These are phyloP conservation scores for Puccinia novopanici DNA, from an alignment of 1,284 basidiomycete genomes.

Conservation along the genomic window DNA sequence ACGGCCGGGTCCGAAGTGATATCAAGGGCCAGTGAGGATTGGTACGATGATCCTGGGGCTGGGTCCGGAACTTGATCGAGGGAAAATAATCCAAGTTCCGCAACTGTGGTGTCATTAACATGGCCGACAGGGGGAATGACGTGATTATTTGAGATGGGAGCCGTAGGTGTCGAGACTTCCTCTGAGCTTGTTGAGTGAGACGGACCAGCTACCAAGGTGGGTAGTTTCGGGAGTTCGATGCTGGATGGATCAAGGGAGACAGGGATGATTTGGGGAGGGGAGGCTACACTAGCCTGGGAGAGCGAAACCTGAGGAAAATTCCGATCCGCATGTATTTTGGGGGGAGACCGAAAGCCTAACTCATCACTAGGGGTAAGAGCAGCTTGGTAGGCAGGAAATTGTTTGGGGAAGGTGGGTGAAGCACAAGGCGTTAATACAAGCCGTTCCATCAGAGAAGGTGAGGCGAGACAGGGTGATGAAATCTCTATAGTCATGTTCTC, in stretches of 20 bases:
- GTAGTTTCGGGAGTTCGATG: background rate
- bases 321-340: conserved; percentile 28
- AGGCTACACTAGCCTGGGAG: conserved; percentile 19
- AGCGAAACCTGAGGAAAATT: conserved; percentile 16
- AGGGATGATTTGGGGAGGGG: background rate
- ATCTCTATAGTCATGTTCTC: conserved; percentile 23
- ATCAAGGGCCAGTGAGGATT: conserved; percentile 18
- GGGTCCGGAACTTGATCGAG: background rate
- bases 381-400: conserved; percentile 35
- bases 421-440: conserved; percentile 20
- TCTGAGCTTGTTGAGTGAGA: background rate
- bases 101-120: background rate
- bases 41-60: background rate
- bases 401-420: conserved; percentile 2
- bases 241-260: background rate
- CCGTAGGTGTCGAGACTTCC: background rate
- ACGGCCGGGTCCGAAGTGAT: conserved; percentile 8
- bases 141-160: background rate
- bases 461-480: conserved; percentile 33
- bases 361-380: conserved; percentile 11
- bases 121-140: background rate
- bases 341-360: background rate
- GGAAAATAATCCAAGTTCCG: background rate
- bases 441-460: conserved; percentile 32
- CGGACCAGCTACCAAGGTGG: background rate